A percentile compares a stretch with the other conserved stretches of the same genome.
phyloP scores from a whole-genome alignment of 345 rosid species.

The Erysimum cheiranthoides region DNA sequence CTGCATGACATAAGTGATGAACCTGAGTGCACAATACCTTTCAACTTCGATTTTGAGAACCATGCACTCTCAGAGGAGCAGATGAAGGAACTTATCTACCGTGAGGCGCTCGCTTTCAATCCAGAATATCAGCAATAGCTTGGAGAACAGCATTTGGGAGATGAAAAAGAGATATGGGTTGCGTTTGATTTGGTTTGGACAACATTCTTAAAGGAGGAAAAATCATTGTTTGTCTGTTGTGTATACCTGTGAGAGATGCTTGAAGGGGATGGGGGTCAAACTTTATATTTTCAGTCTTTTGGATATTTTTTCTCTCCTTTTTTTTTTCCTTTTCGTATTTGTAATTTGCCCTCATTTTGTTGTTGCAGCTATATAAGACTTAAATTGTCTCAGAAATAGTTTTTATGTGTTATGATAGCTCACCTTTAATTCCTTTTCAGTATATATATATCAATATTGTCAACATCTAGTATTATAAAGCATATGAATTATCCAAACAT shows the following conservation, averaged over 20 bases:
- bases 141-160: conserved; percentile 27
- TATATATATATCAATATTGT: no score
- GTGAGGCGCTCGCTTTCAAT: conserved; percentile 97
- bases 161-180: conserved; percentile 18
- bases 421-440: neutral
- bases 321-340: conserved; percentile 8
- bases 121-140: conserved; percentile 73
- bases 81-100: conserved; percentile 93
- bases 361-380: conserved; percentile 34
- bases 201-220: conserved; percentile 35
- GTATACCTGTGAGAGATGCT: conserved; percentile 45
- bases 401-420: conserved; percentile 11
- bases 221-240: conserved; percentile 42
- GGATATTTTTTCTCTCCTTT: neutral
- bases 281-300: conserved; percentile 25
- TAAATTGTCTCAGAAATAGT: conserved; percentile 30
- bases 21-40: conserved; percentile 85
- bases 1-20: conserved; percentile 94
- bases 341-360: conserved; percentile 40
- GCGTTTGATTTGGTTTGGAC: conserved; percentile 36
- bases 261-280: conserved; percentile 33
- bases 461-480: neutral
- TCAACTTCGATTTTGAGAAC: conserved; percentile 96
- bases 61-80: conserved; percentile 90
- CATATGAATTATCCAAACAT: neutral